Evolutionary conservation across 805 yeast species (phyloP), one percentile per base, ranked within the genome.

Genomic region (Saccharomycopsis malanga): DNA sequence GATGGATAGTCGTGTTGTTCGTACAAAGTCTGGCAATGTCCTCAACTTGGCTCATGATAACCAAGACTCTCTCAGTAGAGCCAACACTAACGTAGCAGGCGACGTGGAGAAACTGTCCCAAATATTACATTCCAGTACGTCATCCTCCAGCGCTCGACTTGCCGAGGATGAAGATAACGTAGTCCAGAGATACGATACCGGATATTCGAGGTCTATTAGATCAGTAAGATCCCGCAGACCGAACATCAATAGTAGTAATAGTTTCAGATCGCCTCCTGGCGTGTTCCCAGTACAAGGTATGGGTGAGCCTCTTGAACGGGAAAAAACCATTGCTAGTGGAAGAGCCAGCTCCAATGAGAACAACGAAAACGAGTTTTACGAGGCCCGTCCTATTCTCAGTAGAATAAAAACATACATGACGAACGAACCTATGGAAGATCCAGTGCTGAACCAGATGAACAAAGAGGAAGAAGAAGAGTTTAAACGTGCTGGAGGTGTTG

Each of bases 231-330:
- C 24, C 21, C 32, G 25, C n/a, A 42, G 25, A 17, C 18, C 32
- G 15, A 35, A 22, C 12, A 12, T 4, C 20, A 37, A 18, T 10
- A 15, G 20, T 14, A 15, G 17, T 18, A 10, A 9, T n/a, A 14
- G 20, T 15, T 6, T 37, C 4, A 63, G 76, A 53, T 81, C 88
- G 1, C 94, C 91, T 3, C 76, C 76, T 22, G 87, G 87, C 51
- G 88, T 83, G 1, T 84, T 83, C 63, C 93, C 94, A 0, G 89
- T 84, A 2, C 69, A 70, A 55, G 91, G 86, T 1, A 83, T 84
- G 91, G 88, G 86, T 1, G 70, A 68, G 9, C 83, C 91, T 2
- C 60, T 75, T 36, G 63, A 61, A 23, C 65, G 73, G 45, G 89
- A 83, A 55, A 65, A 64, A 39, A 68, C 81, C 0, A 78, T 83